A percentile compares a stretch with the other conserved stretches of the same genome.
These are phyloP conservation scores for Acorus calamus DNA, from an alignment of 106 monocot species.

Conservation along the genomic window DNA sequence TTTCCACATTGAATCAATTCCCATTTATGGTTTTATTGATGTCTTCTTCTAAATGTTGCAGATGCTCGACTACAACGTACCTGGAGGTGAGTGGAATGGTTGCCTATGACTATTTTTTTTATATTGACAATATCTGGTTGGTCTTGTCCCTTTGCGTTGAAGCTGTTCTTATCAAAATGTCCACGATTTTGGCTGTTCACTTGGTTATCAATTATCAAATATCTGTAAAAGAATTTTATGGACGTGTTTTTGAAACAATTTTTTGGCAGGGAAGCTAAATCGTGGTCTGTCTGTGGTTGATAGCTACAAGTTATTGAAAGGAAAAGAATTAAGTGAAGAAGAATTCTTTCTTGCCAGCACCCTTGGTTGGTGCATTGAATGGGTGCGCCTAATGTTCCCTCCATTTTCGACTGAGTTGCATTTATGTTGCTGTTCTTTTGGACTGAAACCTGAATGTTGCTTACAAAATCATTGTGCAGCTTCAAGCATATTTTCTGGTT, in stretches of 20 bases:
- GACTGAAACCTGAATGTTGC: background rate
- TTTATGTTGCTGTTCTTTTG: background rate
- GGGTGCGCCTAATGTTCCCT: conserved; percentile 35
- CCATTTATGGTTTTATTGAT: too few relatives aligned
- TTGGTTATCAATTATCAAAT: too few relatives aligned
- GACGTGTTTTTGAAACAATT: background rate
- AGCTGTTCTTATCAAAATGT: too few relatives aligned
- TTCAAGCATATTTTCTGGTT: conserved; percentile 97
- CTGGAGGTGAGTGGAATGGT: conserved; percentile 56
- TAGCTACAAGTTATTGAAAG: conserved; percentile 86
- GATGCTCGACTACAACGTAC: conserved; percentile 99
- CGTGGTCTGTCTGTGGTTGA: conserved; percentile 91
- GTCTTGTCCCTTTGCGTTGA: too few relatives aligned
- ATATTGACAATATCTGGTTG: too few relatives aligned
- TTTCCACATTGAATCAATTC: too few relatives aligned
- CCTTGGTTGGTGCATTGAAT: conserved; percentile 99
- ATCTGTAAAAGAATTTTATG: too few relatives aligned
- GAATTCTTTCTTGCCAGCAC: conserved; percentile 60
- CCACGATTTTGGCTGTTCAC: too few relatives aligned
- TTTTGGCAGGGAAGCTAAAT: conserved; percentile 71
- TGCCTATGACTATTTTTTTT: background rate
- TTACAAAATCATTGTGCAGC: conserved; percentile 26
- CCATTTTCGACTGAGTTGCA: background rate
- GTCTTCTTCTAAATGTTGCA: conserved; percentile 17
- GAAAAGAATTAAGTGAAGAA: conserved; percentile 48